Evolutionary conservation across 768 basidiomycete genomes (phyloP).

Genomic region (Lactarius hatsudake): DNA sequence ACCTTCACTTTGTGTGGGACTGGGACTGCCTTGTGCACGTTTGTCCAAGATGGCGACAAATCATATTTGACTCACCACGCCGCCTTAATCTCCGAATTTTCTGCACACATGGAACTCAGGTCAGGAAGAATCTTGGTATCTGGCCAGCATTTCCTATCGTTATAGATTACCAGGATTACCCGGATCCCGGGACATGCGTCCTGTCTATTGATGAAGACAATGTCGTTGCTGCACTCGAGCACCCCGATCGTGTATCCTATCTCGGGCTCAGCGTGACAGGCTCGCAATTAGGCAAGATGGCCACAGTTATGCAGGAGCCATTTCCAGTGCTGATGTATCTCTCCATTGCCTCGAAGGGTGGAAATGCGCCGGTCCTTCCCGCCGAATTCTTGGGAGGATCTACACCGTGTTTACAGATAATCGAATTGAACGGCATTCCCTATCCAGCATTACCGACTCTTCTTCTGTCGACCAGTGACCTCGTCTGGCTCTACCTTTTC

Average conservation of each 20-base stretch:
- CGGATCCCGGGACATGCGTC: accelerated
- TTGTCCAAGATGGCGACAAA: background rate
- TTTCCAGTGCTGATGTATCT: background rate
- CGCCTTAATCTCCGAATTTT: background rate
- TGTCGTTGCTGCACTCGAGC: background rate
- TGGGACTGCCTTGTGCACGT: background rate
- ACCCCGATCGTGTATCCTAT: background rate
- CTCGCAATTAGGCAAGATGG: background rate
- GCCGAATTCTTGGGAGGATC: background rate
- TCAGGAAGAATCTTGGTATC: background rate
- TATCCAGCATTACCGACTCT: background rate
- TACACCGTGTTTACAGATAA: background rate
- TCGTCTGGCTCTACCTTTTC: background rate
- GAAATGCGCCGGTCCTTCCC: background rate
- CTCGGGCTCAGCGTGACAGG: background rate
- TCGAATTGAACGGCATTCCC: background rate
- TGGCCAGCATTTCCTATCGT: background rate
- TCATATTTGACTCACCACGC: background rate
- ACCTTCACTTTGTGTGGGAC: too few species aligned
- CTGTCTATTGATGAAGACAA: background rate
- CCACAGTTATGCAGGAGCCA: background rate
- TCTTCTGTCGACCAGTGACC: background rate
- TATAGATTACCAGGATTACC: background rate
- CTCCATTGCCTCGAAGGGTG: accelerated
- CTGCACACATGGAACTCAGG: background rate